A percentile compares a stretch with the other conserved stretches of the same genome.
Evolutionary conservation across 2,329 filamentous ascomycete genomes (phyloP).

Genomic region (Penicillium sp.): DNA sequence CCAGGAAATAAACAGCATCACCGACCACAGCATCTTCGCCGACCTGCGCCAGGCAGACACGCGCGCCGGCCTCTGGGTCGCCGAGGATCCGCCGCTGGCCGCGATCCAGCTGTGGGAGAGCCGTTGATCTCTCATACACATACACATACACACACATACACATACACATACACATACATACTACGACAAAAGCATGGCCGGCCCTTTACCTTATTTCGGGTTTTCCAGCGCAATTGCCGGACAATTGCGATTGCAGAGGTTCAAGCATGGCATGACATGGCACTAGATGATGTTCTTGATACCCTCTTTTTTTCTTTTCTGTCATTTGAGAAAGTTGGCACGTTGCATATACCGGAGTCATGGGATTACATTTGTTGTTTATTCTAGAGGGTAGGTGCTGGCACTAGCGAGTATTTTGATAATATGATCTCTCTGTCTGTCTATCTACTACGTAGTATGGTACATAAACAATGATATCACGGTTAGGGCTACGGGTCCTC

Average conservation of each 20-base stretch:
- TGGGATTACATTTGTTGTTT: too few species aligned
- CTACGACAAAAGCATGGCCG: not conserved
- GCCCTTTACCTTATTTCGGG: not conserved
- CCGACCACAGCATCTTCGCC: slow-evolving; percentile 54
- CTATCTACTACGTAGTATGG: too few species aligned
- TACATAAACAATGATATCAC: too few species aligned
- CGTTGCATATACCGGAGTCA: too few species aligned
- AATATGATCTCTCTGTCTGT: too few species aligned
- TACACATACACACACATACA: too few species aligned
- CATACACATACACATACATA: too few species aligned
- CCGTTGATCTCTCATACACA: slow-evolving; percentile 14
- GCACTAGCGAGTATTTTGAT: too few species aligned
- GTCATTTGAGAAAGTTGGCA: too few species aligned
- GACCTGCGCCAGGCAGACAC: slow-evolving; percentile 54
- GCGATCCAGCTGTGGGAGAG: slow-evolving; percentile 47
- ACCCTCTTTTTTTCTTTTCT: slow-evolving; percentile 3
- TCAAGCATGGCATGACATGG: not conserved
- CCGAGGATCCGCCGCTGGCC: slow-evolving; percentile 56
- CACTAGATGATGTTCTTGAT: slow-evolving; percentile 11
- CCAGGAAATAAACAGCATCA: slow-evolving; percentile 56
- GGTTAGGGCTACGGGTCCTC: too few species aligned
- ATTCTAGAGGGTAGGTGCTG: too few species aligned
- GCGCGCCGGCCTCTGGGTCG: slow-evolving; percentile 58
- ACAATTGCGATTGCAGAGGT: not conserved
- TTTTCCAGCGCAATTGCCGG: not conserved